A percentile compares a stretch with the other conserved stretches of the same genome.
phyloP scores from a whole-genome alignment of 2,329 filamentous ascomycete genomes.

The Claviceps pusilla region DNA sequence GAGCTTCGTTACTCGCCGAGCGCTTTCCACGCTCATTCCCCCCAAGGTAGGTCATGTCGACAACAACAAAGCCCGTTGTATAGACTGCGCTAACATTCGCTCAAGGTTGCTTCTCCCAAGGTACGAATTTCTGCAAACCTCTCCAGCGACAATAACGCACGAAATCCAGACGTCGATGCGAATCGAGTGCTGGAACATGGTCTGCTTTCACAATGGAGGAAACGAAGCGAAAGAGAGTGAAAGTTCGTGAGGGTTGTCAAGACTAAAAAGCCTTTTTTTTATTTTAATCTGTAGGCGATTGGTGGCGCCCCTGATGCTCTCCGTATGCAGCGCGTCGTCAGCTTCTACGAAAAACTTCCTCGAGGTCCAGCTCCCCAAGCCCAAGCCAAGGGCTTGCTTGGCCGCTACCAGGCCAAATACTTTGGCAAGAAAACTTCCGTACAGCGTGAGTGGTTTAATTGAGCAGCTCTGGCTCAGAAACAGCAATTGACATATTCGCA shows the following conservation, averaged over 20 bases:
- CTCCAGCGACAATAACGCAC: neutral
- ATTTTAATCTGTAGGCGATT: constrained; percentile 51
- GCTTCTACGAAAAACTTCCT: constrained; percentile 97
- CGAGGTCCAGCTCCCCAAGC: constrained; percentile 75
- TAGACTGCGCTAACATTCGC: constrained; percentile 10
- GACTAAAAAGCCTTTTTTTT: constrained; percentile 19
- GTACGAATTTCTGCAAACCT: constrained; percentile 30
- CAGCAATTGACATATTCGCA: constrained; percentile 24
- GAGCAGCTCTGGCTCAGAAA: neutral
- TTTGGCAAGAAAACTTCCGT: constrained; percentile 87
- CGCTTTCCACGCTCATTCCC: constrained; percentile 95
- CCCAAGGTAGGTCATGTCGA: constrained; percentile 60
- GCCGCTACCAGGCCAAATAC: constrained; percentile 80
- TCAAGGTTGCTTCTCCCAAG: constrained; percentile 65
- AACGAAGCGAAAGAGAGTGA: neutral
- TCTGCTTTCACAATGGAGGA: neutral
- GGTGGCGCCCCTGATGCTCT: constrained; percentile 89
- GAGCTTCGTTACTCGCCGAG: constrained; percentile 83
- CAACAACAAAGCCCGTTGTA: constrained; percentile 2
- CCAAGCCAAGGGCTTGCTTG: constrained; percentile 68
- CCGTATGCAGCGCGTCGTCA: constrained; percentile 95
- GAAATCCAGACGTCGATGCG: neutral
- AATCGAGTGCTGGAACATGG: neutral
- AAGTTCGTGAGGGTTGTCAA: neutral
- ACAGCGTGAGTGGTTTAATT: constrained; percentile 69